Evolutionary conservation across 805 yeast genomes (phyloP), one percentile per base, ranked within the genome.

Genomic region (Starmerella khaoyaiensis): DNA sequence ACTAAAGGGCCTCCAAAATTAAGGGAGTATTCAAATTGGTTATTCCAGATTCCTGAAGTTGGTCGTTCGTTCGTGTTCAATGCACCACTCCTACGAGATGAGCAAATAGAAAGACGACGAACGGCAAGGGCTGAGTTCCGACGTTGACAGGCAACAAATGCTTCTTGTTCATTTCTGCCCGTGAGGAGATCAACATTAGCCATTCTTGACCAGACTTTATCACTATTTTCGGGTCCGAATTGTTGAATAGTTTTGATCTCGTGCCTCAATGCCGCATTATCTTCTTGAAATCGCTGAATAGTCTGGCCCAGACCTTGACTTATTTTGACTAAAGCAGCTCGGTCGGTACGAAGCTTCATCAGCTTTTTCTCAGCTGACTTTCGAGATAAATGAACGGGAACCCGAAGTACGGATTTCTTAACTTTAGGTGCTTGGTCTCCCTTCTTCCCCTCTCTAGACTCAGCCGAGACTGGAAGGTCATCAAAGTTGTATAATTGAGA

Each of bases 271-370:
- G 32, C 31, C 7, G 34, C 22, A 32, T 36, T 42, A 33, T 42
- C 46, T 16, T 42, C 46, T 17, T 32, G 35, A 17, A 42, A 36
- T 14, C 46, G 21, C 15, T 33, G 33, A 3, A 39, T 26, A 7
- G 35, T 25, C 16, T 16, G 32, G 9, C 21, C 20, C 6, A 42
- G 17, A 1, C 32, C 46, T 4, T 28, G 28, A 14, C 26, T 20
- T 2, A 17, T 7, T 9, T 10, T 10, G 11, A 15, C 32, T 4
- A 42, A 33, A 17, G 11, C 24, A 2, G 15, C 3, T 12, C 30
- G 31, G 27, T 28, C 25, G 2, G 8, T 21, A 3, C 21, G 22
- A 14, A 42, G 37, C n/a, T 26, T 16, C 16, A 15, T 12, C 19
- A 42, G 14, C 3, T n/a, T 25, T 17, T 14, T 12, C 18, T 19